A percentile compares a stretch with the other conserved stretches of the same genome.
Conservation (phyloP, 2,329 filamentous ascomycete species). For the Paraphaeosphaeria minitans region DNA sequence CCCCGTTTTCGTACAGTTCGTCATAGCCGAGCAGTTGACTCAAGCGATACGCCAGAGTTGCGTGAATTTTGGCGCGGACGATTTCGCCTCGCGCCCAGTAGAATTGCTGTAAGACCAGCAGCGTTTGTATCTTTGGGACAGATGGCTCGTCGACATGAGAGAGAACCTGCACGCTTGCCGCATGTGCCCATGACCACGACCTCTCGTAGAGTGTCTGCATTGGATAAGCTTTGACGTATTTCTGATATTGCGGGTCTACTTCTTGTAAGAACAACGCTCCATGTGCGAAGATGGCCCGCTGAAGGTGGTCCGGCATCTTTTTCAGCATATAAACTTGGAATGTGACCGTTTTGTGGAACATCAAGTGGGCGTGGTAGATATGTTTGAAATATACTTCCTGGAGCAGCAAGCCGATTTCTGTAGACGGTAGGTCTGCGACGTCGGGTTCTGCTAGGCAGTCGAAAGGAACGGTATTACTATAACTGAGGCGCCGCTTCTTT, state of each 20-base stretch:
- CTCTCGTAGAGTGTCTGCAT: background rate
- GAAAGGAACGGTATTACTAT: background rate
- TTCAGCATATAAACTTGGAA: slow-evolving; percentile 8
- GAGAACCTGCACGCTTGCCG: slow-evolving; percentile 3
- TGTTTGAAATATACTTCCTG: slow-evolving; percentile 1
- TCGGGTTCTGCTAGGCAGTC: background rate
- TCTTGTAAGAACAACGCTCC: slow-evolving; percentile 1
- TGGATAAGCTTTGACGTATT: background rate
- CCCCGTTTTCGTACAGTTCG: background rate
- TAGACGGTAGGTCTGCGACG: background rate
- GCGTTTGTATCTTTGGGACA: background rate
- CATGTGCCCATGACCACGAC: slow-evolving; percentile 8
- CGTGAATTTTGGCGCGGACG: slow-evolving; percentile 1
- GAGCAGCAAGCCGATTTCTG: slow-evolving; percentile 2
- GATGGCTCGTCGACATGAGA: slow-evolving; percentile 6
- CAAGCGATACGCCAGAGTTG: background rate
- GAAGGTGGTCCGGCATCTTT: slow-evolving; percentile 1
- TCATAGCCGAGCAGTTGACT: background rate
- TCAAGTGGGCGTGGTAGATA: background rate
- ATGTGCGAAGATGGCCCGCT: background rate
- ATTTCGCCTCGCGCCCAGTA: slow-evolving; percentile 5
- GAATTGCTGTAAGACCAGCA: background rate
- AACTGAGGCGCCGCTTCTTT: background rate
- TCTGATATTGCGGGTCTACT: slow-evolving; percentile 2
- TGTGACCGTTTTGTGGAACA: slow-evolving; percentile 5